Base-by-base conservation (phyloP, 2,329 filamentous ascomycete genomes). In the Mycocentrospora acerina region DNA sequence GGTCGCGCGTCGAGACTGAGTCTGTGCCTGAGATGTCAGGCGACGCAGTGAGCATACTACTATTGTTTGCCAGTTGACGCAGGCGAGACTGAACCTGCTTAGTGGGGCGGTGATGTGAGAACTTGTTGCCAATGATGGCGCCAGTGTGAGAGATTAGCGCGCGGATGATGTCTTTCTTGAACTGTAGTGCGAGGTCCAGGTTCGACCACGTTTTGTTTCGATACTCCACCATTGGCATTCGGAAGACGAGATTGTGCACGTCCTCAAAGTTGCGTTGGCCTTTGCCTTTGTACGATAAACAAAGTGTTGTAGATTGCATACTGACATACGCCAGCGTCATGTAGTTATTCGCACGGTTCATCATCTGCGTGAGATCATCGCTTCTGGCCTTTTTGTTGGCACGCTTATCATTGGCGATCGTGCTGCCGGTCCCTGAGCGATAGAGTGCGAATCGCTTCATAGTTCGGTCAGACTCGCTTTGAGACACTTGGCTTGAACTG, bases 151-250 rank as follows among this genome's bases (percentile, higher is more conserved):
- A 93, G 57, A 98, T 94, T 30, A 98, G 77, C 0, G 93, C 91
- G 60, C 90, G 88, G 62, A 95, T 88, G 4, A 97, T 87, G 31
- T 95, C 90, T 63, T 90, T 94, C 72, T 98, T 97, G 37, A 98
- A 77, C 11, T 90, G 86, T 32, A 97, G 76, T 1, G 91, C 90
- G 8, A 98, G 80, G 60, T 98, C 93, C 6, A 98, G 79, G 64
- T 97, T 98, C 6, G 90, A 96, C 93, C 93, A 98, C 7, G 90
- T 97, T 75, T 98, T 98, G 76, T 98, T 98, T 48, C 89, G 83
- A 72, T 95, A 97, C 66, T 98, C 93, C 31, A 98, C 83, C 2
- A 87, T 86, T 3, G 93, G 93, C 70, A 98, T 81, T 24, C 89
- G 84, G 79, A 98, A 98, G 32, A 98, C 93, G 54, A 98, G 94